Percentiles rank a stretch among this genome's conserved stretches.
These are phyloP conservation scores for Cercospora sojina DNA, from an alignment of 2,329 filamentous ascomycete species.

Conservation along the genomic window DNA sequence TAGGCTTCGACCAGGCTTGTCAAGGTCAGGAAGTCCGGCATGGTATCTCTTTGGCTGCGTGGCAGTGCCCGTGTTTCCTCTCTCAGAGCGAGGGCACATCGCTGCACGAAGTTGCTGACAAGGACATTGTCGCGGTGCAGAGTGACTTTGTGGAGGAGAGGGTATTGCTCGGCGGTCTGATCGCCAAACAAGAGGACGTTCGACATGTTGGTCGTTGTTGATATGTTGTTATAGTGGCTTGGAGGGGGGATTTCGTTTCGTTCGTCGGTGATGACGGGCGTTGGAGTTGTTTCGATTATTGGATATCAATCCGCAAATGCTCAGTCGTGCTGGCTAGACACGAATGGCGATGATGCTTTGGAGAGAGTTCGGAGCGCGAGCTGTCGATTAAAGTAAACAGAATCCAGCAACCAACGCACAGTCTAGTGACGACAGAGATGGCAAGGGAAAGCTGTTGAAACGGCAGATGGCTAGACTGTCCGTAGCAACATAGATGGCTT, in stretches of 20 bases:
- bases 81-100: conserved; percentile 57
- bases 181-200: conserved; percentile 67
- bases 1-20: conserved; percentile 66
- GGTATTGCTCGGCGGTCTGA: conserved; percentile 67
- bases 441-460: conserved; percentile 27
- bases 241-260: neutral
- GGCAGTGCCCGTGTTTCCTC: conserved; percentile 60
- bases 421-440: conserved; percentile 17
- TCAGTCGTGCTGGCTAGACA: conserved; percentile 39
- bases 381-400: conserved; percentile 16
- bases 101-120: conserved; percentile 62
- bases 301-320: conserved; percentile 1
- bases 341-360: conserved; percentile 25
- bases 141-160: conserved; percentile 55
- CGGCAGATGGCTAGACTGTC: conserved; percentile 39
- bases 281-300: conserved; percentile 16
- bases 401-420: conserved; percentile 1
- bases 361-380: conserved; percentile 10
- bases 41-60: conserved; percentile 55
- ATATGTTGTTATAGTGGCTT: conserved; percentile 1
- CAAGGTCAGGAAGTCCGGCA: conserved; percentile 63
- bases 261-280: conserved; percentile 1
- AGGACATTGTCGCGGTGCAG: conserved; percentile 56
- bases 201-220: conserved; percentile 35
- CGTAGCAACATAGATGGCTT: conserved; percentile 19